Base-by-base conservation (phyloP, 129 eudicot species). In the Dittrichia graveolens region DNA sequence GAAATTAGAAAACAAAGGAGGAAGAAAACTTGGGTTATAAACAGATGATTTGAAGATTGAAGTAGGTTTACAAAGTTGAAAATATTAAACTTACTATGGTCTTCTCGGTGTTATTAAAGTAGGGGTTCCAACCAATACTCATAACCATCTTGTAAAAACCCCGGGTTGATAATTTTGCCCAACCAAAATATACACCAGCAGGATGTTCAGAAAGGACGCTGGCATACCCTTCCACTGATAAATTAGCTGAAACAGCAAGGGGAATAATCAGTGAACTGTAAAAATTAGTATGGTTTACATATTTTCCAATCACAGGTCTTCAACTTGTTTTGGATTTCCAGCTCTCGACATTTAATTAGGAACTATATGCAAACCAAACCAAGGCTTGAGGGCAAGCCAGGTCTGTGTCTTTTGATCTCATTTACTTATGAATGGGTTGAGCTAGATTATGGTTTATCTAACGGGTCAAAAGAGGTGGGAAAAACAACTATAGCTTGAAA, bases 91-190 rank as follows among this genome's bases (percentile, higher is more conserved):
- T 86, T 83, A 94, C 99, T 8, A 95, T 95, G 46, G 99, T 91
- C 84, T 95, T 95, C 66, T 90, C 96, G 7, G 91, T 55, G 80
- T 88, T 95, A 75, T 90, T 72, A 65, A 95, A 95, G 65, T 68
- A 95, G 2, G 99, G 99, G 39, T 95, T 95, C 97, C 96, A 88
- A 61, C 99, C 99, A 47, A 95, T 82, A 80, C 99, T 95, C 97
- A 95, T 95, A 57, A 85, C 99, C 97, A 90, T 95, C 94, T 90
- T 95, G 84, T 86, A 95, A 75, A 95, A 80, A 37, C 97, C 97
- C 6, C 80, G 82, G 14, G 44, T 85, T 65, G 86, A 72, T 76
- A 95, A 77, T 54, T 85, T 90, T n/a, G 99, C 99, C 99, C 99
- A 95, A 24, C 99, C 99, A 83, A 95, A 90, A 76, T 90, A 95